Evolutionary conservation across 306 rosid genomes (phyloP).

Genomic region (Inga leiocalycina): DNA sequence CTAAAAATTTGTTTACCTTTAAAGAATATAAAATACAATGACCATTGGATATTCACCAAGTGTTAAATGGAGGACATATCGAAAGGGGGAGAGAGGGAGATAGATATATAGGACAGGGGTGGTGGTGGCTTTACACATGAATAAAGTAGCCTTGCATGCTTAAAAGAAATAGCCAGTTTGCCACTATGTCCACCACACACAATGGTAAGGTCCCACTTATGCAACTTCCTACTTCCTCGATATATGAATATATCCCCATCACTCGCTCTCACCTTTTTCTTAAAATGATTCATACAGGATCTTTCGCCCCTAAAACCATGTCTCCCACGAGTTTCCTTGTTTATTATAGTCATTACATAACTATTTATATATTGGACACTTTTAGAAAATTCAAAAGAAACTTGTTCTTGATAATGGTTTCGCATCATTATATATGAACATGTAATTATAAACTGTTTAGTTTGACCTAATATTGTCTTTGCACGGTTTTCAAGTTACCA

Average conservation of each 20-base stretch:
- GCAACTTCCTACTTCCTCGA: slow-evolving; percentile 28
- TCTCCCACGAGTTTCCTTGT: not conserved
- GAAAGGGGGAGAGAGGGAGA: not conserved
- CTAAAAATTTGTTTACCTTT: not conserved
- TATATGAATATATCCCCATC: slow-evolving; percentile 26
- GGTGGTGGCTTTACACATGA: slow-evolving; percentile 16
- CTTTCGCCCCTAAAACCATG: slow-evolving; percentile 27
- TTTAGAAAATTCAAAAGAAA: too few species aligned
- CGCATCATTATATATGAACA: too few species aligned
- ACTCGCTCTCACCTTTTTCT: slow-evolving; percentile 38
- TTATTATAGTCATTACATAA: not conserved
- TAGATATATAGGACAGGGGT: too few species aligned
- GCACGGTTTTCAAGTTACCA: not conserved
- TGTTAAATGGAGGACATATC: not conserved
- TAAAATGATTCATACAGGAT: slow-evolving; percentile 44
- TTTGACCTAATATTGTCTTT: too few species aligned
- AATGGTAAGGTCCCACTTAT: slow-evolving; percentile 38
- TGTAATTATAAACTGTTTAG: too few species aligned
- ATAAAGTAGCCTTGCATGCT: slow-evolving; percentile 19
- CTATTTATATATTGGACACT: too few species aligned
- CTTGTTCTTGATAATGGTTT: too few species aligned
- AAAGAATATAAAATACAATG: too few species aligned
- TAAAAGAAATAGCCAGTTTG: slow-evolving; percentile 27
- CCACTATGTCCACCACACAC: slow-evolving; percentile 21
- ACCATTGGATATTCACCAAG: not conserved